Conservation (phyloP, 768 basidiomycete species). For the Mycena vitilis region DNA sequence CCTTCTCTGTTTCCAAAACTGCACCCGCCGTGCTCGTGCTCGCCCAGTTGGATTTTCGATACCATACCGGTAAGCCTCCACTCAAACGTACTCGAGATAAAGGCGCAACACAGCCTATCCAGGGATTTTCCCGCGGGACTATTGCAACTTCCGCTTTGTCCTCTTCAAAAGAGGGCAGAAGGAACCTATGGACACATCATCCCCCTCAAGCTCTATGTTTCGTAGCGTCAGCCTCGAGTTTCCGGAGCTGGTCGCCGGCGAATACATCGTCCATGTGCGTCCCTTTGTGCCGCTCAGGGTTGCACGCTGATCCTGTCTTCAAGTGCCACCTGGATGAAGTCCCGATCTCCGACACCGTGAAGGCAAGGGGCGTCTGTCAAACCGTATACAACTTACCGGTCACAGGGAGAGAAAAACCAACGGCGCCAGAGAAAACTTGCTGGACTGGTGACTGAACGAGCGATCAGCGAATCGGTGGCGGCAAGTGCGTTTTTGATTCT, state of each 20-base stretch:
- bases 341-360: too few relatives aligned
- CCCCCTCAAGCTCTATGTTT: constrained; percentile 25
- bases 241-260: constrained; percentile 39
- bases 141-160: constrained; percentile 50
- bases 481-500: constrained; percentile 8
- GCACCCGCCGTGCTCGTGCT: constrained; percentile 51
- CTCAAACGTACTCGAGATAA: too few relatives aligned
- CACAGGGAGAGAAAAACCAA: constrained; percentile 16
- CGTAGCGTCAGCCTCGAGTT: constrained; percentile 45
- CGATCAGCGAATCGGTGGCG: constrained; percentile 28
- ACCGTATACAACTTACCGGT: too few relatives aligned
- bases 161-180: constrained; percentile 48
- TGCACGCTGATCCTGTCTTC: too few relatives aligned
- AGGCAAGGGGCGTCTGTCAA: too few relatives aligned
- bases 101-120: constrained; percentile 41
- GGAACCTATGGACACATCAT: constrained; percentile 36
- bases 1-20: constrained; percentile 44
- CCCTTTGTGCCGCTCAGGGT: too few relatives aligned
- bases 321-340: too few relatives aligned
- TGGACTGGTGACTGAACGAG: constrained; percentile 20
- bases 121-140: constrained; percentile 33
- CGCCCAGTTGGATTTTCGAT: constrained; percentile 50
- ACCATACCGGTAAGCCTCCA: too few relatives aligned
- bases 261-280: constrained; percentile 46
- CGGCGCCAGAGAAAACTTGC: constrained; percentile 31